These are phyloP conservation scores for Punica granatum DNA, from an alignment of 345 rosid species.

Conservation along the genomic window DNA sequence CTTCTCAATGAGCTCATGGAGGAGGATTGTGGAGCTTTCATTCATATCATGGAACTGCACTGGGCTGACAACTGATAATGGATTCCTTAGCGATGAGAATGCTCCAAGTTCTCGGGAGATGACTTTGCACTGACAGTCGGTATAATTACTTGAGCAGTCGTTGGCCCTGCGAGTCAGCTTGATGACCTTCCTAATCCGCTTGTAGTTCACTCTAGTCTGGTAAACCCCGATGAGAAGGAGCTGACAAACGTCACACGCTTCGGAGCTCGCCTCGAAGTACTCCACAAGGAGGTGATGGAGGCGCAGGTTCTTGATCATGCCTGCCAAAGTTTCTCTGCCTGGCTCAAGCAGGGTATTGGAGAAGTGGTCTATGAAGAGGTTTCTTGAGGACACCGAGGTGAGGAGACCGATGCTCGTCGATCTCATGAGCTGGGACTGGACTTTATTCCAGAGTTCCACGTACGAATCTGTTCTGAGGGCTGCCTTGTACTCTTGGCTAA, in stretches of 20 bases:
- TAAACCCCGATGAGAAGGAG: conserved; percentile 51
- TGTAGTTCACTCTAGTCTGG: conserved; percentile 41
- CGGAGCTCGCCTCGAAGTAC: conserved; percentile 45
- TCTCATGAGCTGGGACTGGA: conserved; percentile 34
- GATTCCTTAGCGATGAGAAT: conserved; percentile 42
- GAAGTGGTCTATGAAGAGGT: conserved; percentile 24
- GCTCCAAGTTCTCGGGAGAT: conserved; percentile 43
- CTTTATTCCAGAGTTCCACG: conserved; percentile 53
- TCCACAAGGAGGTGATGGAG: conserved; percentile 37
- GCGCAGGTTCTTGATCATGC: conserved; percentile 26
- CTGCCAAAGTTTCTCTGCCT: conserved; percentile 33
- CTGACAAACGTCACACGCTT: conserved; percentile 53
- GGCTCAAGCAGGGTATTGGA: conserved; percentile 58
- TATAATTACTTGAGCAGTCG: conserved; percentile 11
- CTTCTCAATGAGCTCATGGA: conserved; percentile 33
- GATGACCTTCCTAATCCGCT: conserved; percentile 42
- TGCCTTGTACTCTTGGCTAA: conserved; percentile 74
- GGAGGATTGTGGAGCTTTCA: conserved; percentile 34
- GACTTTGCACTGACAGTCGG: conserved; percentile 9
- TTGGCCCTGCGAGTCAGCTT: conserved; percentile 26
- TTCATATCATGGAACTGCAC: conserved; percentile 31
- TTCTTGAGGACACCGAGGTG: conserved; percentile 9
- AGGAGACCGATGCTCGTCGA: conserved; percentile 8
- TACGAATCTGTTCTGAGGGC: conserved; percentile 81
- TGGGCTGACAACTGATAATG: conserved; percentile 33